A percentile compares a stretch with the other conserved stretches of the same genome.
Evolutionary conservation across 352 stramenopile species (phyloP).

Genomic region (Blastocystis sp.): DNA sequence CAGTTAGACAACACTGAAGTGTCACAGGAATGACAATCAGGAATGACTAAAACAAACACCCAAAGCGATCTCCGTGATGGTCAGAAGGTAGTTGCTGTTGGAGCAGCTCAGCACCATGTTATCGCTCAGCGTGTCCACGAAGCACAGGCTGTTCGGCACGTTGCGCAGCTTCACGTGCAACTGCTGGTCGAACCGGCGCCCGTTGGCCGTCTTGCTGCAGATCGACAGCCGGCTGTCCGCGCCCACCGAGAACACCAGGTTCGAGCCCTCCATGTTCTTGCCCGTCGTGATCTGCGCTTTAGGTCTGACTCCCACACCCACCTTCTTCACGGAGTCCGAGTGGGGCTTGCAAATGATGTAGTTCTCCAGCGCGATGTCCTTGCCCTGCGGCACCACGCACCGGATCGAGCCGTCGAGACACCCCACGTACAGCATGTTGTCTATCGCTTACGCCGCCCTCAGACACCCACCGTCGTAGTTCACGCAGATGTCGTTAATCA

Average conservation of each 20-base stretch:
- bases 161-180: constrained; percentile 52
- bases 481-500: constrained; percentile 28
- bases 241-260: constrained; percentile 15
- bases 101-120: not conserved
- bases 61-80: constrained; percentile 35
- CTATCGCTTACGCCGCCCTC: not conserved
- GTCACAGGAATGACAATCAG: not conserved
- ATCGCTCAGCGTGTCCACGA: constrained; percentile 39
- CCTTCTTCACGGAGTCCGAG: constrained; percentile 38
- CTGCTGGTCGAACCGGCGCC: constrained; percentile 41
- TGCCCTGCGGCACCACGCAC: constrained; percentile 1
- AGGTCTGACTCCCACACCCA: not conserved
- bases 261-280: constrained; percentile 55
- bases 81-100: constrained; percentile 47
- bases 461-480: constrained; percentile 28
- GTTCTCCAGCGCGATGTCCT: constrained; percentile 40
- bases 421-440: constrained; percentile 32
- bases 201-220: constrained; percentile 44
- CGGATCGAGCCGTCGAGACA: constrained; percentile 28
- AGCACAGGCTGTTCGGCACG: constrained; percentile 43
- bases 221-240: constrained; percentile 21
- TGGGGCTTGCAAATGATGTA: constrained; percentile 45
- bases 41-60: not conserved
- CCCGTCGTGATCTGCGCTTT: constrained; percentile 3
- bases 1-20: not conserved